Conservation (phyloP, 2,329 filamentous ascomycete species). For the Trichoderma semiorbis region DNA sequence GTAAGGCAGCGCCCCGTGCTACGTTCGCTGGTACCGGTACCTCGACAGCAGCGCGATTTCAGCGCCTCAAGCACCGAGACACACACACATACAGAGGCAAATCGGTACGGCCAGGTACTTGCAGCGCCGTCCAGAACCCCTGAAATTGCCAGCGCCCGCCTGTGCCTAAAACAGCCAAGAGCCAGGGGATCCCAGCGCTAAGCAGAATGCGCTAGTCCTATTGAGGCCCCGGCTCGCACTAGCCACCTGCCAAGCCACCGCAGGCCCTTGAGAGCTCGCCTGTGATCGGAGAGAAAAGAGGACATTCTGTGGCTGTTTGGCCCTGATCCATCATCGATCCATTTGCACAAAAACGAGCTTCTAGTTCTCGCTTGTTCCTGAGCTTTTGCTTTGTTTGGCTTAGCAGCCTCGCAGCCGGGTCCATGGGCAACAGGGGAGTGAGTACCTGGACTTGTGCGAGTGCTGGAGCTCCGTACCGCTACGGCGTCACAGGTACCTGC, state of each 20-base stretch:
- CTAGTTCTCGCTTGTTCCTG: slow-evolving; percentile 1
- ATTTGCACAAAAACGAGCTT: not conserved
- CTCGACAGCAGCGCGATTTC: not conserved
- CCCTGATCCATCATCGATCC: slow-evolving; percentile 5
- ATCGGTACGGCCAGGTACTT: not conserved
- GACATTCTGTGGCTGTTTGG: not conserved
- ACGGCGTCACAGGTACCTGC: not conserved
- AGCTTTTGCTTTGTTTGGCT: not conserved
- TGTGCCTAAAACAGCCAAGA: not conserved
- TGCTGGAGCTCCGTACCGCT: not conserved
- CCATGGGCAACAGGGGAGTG: not conserved
- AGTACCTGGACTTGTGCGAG: not conserved
- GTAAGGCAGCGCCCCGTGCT: not conserved
- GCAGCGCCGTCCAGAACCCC: not conserved
- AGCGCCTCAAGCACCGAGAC: not conserved
- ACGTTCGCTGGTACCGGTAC: not conserved
- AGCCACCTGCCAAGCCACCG: slow-evolving; percentile 5
- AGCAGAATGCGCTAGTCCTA: not conserved
- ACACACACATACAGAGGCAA: not conserved
- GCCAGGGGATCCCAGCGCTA: not conserved
- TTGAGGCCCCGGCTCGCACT: not conserved
- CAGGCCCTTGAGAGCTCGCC: not conserved
- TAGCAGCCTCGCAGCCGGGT: not conserved
- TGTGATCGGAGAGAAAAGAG: not conserved
- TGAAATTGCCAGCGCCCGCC: slow-evolving; percentile 2